These are phyloP conservation scores for Phytophthora foliorum DNA, from an alignment of 352 stramenopile species.

Conservation along the genomic window DNA sequence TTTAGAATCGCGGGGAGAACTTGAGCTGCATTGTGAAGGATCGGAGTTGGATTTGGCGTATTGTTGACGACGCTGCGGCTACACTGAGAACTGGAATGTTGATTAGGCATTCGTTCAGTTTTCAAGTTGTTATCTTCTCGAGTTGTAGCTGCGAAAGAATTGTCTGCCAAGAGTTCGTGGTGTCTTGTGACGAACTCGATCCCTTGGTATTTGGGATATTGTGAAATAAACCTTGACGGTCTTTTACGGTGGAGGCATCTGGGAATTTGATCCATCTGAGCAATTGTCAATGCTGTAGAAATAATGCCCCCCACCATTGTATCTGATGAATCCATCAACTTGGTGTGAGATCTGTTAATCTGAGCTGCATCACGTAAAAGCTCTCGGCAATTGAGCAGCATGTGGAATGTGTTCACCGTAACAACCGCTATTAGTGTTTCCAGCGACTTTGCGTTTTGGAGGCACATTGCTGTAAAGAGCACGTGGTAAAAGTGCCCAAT, in stretches of 20 bases:
- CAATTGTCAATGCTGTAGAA: not conserved
- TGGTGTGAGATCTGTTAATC: not conserved
- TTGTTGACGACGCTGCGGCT: no score
- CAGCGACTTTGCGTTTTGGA: slow-evolving; percentile 52
- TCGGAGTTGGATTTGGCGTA: no score
- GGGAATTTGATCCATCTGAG: not conserved
- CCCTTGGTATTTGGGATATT: slow-evolving; percentile 17
- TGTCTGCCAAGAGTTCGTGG: not conserved
- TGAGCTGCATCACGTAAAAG: slow-evolving; percentile 8
- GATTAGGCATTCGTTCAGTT: no score
- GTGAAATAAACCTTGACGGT: slow-evolving; percentile 18
- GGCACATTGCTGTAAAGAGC: slow-evolving; percentile 45
- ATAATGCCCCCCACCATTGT: not conserved
- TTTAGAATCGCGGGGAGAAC: not conserved
- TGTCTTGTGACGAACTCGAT: slow-evolving; percentile 3
- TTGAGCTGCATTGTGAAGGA: not conserved
- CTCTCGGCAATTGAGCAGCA: slow-evolving; percentile 25
- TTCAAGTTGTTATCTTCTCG: no score
- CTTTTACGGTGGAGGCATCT: slow-evolving; percentile 9
- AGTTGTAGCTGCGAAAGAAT: no score
- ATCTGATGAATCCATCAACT: not conserved
- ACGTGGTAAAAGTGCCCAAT: slow-evolving; percentile 48
- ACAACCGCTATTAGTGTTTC: slow-evolving; percentile 35
- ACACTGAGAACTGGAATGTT: no score
- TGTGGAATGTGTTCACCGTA: slow-evolving; percentile 28